Base-by-base conservation (phyloP, 208 protist genomes). In the Trypanosoma brucei region DNA sequence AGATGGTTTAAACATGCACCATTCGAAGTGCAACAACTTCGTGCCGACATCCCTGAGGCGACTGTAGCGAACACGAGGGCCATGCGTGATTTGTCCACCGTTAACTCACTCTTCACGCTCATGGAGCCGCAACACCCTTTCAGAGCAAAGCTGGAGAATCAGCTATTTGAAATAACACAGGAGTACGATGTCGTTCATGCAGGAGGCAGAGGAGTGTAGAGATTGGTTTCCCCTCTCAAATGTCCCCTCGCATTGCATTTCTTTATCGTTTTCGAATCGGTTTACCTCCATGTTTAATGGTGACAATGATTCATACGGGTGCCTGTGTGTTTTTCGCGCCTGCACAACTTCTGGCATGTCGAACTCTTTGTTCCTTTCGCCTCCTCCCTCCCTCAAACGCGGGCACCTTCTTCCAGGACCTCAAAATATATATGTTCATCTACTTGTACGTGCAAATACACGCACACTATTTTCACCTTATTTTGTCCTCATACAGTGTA, bases 11-110 rank as follows among this genome's bases (percentile, higher is more conserved):
- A 91, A 52, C 90, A 96, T 62, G 84, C 90, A 2, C 90, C 90
- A 0, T 96, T 93, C 59, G 90, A 96, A 58, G 83, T 96, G 35
- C 84, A 93, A 60, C 84, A 96, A 75, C 74, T 96, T 46, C 86
- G 90, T 13, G 72, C 90, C 3, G 90, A 96, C 56, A 86, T 96
- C 7, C 81, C 86, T 0, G 75, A 88, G 59, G 61, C 63, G 3
- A 76, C 79, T 5, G 79, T 96, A 7, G 55, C 75, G 9, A 92
- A 93, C 55, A 93, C 87, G 11, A 83, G 90, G 36, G 81, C 79
- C 37, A 88, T 87, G 64, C 79, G 90, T 35, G 90, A 96, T 63
- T 44, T 83, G 7, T 78, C 74, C 14, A 96, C 90, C 11, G 68
- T 96, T 56, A 78, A 80, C 22, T 88, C 75, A 44, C 64, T 96